Evolutionary conservation across 345 rosid species (phyloP).

Genomic region (Lepidium africanum): DNA sequence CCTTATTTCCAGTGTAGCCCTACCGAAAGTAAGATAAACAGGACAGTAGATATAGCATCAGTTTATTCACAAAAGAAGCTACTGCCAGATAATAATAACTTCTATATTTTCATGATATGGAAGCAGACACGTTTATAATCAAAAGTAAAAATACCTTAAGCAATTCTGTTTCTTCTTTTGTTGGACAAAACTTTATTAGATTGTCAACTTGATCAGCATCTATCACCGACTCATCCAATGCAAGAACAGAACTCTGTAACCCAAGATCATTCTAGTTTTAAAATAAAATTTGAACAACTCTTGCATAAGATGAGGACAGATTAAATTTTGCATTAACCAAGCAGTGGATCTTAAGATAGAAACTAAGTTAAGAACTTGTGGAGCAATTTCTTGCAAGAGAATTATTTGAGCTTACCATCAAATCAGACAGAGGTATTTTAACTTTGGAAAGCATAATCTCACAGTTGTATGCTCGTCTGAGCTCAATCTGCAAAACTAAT

Average conservation of each 20-base stretch:
- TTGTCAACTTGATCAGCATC: slow-evolving; percentile 82
- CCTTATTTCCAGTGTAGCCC: slow-evolving; percentile 58
- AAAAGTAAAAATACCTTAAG: slow-evolving; percentile 42
- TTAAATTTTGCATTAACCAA: not conserved
- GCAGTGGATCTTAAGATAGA: not conserved
- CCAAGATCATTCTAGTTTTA: slow-evolving; percentile 13
- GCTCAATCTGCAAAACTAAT: slow-evolving; percentile 62
- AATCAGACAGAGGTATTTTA: slow-evolving; percentile 67
- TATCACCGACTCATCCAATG: slow-evolving; percentile 65
- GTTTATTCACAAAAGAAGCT: not conserved
- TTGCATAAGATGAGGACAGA: slow-evolving; percentile 2
- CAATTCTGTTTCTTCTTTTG: slow-evolving; percentile 74
- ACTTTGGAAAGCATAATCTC: slow-evolving; percentile 85
- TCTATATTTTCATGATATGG: not conserved
- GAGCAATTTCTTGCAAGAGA: not conserved
- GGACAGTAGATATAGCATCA: slow-evolving; percentile 11
- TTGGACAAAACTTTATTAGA: slow-evolving; percentile 77
- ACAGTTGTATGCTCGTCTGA: slow-evolving; percentile 76
- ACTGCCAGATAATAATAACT: not conserved
- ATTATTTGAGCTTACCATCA: slow-evolving; percentile 45
- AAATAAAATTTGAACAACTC: slow-evolving; percentile 12
- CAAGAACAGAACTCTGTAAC: slow-evolving; percentile 63
- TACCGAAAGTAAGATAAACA: slow-evolving; percentile 26
- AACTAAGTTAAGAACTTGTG: not conserved
- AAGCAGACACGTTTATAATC: not conserved